Evolutionary conservation across 305 asterid genomes (phyloP), one percentile per base, ranked within the genome.

Genomic region (Fraxinus paxiana): DNA sequence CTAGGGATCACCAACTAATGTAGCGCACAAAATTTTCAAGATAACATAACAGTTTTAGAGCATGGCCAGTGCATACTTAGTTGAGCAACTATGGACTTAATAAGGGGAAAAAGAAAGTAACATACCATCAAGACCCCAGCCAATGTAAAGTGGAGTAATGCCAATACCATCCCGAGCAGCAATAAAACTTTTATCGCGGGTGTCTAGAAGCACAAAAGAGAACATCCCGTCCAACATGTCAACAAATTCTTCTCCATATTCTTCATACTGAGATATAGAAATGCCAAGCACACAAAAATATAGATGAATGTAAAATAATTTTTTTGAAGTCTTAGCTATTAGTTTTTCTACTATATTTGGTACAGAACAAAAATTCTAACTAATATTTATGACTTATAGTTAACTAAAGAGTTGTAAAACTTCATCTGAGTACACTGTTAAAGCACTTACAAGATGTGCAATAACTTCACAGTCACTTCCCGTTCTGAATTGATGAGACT

Each of bases 131-230:
- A 93, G 97, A 73, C 99, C 98, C 99, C 99, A 94, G 59, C 99
- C 99, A 31, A 94, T 71, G 88, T 96, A 96, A 85, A 96, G 98
- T 71, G 99, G 98, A 69, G 98, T 93, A 83, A 96, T 96, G 65
- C 99, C 99, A 86, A 96, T 94, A 82, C 98, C 98, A 93, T 96
- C 99, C 85, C 99, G 97, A 82, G 98, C 98, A 89, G 99, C 99
- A 77, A 96, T 96, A 89, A 90, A 94, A 89, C 97, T 92, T 86
- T 92, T 94, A 76, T 94, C 96, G 67, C 95, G 97, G 81, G 98
- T 94, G 87, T 96, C 98, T 79, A 96, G 95, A 86, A 96, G 98
- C 88, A 96, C 99, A 86, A 96, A 96, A 61, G 99, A 94, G 82
- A 96, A 96, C 99, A 96, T 96, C 80, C 99, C 99, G 84, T 96